Base-by-base conservation (phyloP, 495 filamentous ascomycete genomes). In the Talaromyces nanjingensis region DNA sequence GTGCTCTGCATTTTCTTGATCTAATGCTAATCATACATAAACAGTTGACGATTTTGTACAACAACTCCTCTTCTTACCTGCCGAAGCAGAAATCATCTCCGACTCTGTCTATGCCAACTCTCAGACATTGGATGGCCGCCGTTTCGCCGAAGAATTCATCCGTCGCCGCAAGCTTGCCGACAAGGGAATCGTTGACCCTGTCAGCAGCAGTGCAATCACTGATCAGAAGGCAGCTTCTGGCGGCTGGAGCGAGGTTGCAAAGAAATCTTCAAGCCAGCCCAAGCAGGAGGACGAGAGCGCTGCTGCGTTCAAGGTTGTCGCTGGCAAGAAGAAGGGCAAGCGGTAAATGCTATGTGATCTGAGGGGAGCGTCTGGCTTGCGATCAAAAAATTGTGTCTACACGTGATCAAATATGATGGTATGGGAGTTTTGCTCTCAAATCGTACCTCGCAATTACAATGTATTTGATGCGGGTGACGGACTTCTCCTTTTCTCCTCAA, bases 241-340 rank as follows among this genome's bases (percentile, higher is more conserved):
- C 63, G 94, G 94, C 27, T 98, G 94, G 94, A 96, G 85, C 70
- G 96, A 98, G 78, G 94, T 98, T 67, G 94, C 94, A 8, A 97
- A 97, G 86, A 96, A 97, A 83, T 81, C 81, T 27, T 70, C 76
- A 11, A 82, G 79, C 67, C 73, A 74, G 16, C 73, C 69, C 22
- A 79, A 78, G 14, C 74, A 83, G 68, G 83, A 84, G 65, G 79
- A 83, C 60, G 74, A 78, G 64, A 74, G 79, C 65, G 82, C 77
- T 70, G 77, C 86, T 9, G 85, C 85, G 6, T 98, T 97, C 78
- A 91, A 91, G 79, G 89, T 98, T 52, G 93, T 98, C 47, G 85
- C 90, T 53, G 84, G 87, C 65, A 93, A 96, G 75, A 98, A 97
- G 86, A 96, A 96, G 84, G 90, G 91, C 65, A 94, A 88, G 81